Conservation (phyloP, 1,284 basidiomycete species). For the Pseudozyma sp. region DNA sequence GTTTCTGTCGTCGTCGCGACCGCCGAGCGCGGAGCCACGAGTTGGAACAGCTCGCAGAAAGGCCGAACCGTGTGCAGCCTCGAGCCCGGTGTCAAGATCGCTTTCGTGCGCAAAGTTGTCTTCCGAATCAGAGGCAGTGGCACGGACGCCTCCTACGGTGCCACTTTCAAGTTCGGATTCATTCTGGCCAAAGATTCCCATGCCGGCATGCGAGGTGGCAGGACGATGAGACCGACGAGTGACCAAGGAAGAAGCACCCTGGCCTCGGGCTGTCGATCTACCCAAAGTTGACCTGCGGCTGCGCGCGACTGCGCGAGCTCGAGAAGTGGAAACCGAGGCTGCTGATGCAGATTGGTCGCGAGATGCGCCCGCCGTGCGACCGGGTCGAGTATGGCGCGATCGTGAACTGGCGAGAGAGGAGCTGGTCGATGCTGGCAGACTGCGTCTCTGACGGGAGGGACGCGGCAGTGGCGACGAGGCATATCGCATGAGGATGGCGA, state of each 20-base stretch:
- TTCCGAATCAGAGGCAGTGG: conserved; percentile 42
- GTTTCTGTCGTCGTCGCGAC: conserved; percentile 23
- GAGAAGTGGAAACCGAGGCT: neutral
- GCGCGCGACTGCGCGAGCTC: conserved; percentile 10
- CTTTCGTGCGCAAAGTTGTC: conserved; percentile 18
- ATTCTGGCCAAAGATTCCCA: conserved; percentile 52
- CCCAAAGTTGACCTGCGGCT: conserved; percentile 1
- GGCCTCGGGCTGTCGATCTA: conserved; percentile 6
- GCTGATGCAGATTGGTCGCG: conserved; percentile 2
- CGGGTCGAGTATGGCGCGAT: conserved; percentile 10
- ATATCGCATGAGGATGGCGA: conserved; percentile 48
- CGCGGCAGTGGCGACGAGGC: conserved; percentile 37
- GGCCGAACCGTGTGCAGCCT: neutral
- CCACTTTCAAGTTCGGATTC: conserved; percentile 55
- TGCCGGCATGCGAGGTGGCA: conserved; percentile 21
- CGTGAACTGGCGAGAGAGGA: conserved; percentile 15
- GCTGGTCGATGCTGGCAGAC: conserved; percentile 8
- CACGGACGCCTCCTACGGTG: conserved; percentile 50
- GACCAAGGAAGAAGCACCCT: neutral
- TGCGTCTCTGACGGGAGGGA: conserved; percentile 20
- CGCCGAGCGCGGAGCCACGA: neutral
- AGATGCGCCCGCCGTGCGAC: neutral
- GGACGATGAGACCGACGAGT: conserved; percentile 9
- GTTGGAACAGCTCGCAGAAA: neutral
- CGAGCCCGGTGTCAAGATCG: conserved; percentile 5